Evolutionary conservation across 2,329 filamentous ascomycete species (phyloP).

Genomic region (Fulvia fulva): DNA sequence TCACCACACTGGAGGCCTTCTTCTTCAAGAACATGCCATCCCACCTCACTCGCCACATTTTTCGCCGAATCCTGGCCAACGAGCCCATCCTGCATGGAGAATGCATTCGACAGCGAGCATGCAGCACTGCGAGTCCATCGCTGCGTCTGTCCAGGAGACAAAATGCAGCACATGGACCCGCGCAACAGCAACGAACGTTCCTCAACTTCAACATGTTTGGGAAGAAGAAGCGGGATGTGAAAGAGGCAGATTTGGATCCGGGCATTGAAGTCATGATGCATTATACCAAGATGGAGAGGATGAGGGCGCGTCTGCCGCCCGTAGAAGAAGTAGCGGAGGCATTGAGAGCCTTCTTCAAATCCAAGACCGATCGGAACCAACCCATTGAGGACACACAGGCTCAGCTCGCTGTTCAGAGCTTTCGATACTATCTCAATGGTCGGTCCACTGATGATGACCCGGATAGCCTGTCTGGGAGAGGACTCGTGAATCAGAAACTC

Average conservation of each 20-base stretch:
- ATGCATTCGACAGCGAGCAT: constrained; percentile 39
- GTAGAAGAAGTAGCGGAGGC: constrained; percentile 61
- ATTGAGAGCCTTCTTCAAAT: constrained; percentile 59
- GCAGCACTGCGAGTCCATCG: constrained; percentile 1
- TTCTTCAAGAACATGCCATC: constrained; percentile 60
- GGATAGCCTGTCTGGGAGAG: neutral
- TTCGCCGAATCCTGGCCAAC: constrained; percentile 54
- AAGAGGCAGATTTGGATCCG: constrained; percentile 61
- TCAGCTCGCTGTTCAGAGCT: constrained; percentile 54
- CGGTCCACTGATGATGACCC: neutral
- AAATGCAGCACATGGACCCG: neutral
- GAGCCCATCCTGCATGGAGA: constrained; percentile 46
- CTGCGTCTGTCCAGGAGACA: neutral
- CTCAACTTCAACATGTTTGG: constrained; percentile 58
- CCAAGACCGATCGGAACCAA: constrained; percentile 42
- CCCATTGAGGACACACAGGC: constrained; percentile 65
- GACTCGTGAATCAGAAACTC: neutral
- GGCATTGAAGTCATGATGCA: constrained; percentile 70
- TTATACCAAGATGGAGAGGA: constrained; percentile 59
- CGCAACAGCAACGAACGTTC: constrained; percentile 50
- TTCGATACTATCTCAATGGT: constrained; percentile 51
- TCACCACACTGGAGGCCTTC: neutral
- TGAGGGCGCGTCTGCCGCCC: constrained; percentile 62
- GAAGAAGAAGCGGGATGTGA: constrained; percentile 54
- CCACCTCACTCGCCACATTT: constrained; percentile 58